Percentiles rank a stretch among this genome's conserved stretches.
phyloP scores from a whole-genome alignment of 129 eudicot genomes.

The Artemisia tridentata region DNA sequence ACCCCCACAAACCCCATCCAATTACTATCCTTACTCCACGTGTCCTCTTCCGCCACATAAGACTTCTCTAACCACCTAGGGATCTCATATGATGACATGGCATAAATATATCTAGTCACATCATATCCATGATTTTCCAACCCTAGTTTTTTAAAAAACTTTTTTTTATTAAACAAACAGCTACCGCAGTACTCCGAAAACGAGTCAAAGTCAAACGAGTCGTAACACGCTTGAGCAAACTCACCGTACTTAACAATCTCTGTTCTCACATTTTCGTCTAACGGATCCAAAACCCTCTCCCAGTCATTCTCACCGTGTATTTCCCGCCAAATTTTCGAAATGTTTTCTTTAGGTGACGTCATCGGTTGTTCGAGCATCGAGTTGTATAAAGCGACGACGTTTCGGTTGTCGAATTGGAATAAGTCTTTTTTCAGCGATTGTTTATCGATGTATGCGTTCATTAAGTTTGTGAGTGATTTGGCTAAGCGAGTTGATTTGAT shows the following conservation, averaged over 20 bases:
- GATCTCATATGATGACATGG: constrained; percentile 65
- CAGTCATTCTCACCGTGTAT: constrained; percentile 68
- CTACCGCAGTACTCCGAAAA: constrained; percentile 74
- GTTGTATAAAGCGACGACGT: constrained; percentile 25
- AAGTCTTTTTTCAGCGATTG: constrained; percentile 29
- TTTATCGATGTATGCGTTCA: constrained; percentile 50
- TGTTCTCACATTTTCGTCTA: constrained; percentile 36
- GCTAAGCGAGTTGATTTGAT: constrained; percentile 45
- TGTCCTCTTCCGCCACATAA: constrained; percentile 38
- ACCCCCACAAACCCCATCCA: constrained; percentile 91
- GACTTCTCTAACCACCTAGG: constrained; percentile 69
- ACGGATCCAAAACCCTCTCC: constrained; percentile 66
- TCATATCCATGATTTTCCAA: constrained; percentile 47
- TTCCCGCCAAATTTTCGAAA: constrained; percentile 52
- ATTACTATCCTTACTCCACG: constrained; percentile 70
- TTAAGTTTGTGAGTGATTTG: constrained; percentile 42
- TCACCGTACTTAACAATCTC: constrained; percentile 80
- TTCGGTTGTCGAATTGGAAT: constrained; percentile 11
- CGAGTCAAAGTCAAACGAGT: constrained; percentile 74
- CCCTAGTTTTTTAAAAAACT: constrained; percentile 53
- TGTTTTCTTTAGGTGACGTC: constrained; percentile 58
- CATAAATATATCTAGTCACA: constrained; percentile 62
- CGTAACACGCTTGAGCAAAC: constrained; percentile 75
- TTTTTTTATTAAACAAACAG: constrained; percentile 45
- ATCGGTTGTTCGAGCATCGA: constrained; percentile 49